Evolutionary conservation across 768 basidiomycete species (phyloP), one percentile per base, ranked within the genome.

Genomic region (Cystobasidium ongulense): DNA sequence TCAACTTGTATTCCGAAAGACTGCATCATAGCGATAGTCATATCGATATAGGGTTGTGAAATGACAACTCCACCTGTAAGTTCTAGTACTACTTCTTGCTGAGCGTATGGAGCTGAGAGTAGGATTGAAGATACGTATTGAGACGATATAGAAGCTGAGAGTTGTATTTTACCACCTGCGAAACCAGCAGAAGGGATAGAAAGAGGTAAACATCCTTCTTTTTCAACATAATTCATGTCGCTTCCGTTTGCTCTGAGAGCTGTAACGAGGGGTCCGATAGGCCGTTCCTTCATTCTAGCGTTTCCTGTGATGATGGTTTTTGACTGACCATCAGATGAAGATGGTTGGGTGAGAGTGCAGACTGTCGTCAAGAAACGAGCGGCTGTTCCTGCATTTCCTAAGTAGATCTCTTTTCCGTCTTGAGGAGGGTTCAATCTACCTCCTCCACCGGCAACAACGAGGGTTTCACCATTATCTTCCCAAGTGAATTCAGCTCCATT

Each of bases 121-220:
- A 99, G 86, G 80, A 98, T 92, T 10, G 93, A 94, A 2, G 92
- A 96, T 39, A 98, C 96, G 79, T 97, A 99, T 87, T 99, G 96
- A 77, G 90, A 92, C 3, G 94, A 97, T 7, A 99, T 90, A 78
- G 88, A 92, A 5, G 96, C 96, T 1, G 94, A 90, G 59, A 99
- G 87, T 78, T 88, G 85, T 78, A 98, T 91, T 1, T 82, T 85
- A 0, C 88, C 88, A 21, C 95, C 96, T 73, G 86, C 85, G 46
- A 98, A 85, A 21, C 95, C 92, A 36, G 80, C 78, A 5, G 93
- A 89, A 1, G 86, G 85, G 75, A 98, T 93, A 23, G 89, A 86
- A 11, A 96, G 87, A 1, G 93, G 93, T 11, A 97, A 87, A 79
- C 92, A 94, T 10, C 93, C 94, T 41, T 86, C 81, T 1, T 85